Percentiles rank a stretch among this genome's conserved stretches.
These are phyloP conservation scores for Fragaria nilgerrensis DNA, from an alignment of 306 rosid species.

Conservation along the genomic window DNA sequence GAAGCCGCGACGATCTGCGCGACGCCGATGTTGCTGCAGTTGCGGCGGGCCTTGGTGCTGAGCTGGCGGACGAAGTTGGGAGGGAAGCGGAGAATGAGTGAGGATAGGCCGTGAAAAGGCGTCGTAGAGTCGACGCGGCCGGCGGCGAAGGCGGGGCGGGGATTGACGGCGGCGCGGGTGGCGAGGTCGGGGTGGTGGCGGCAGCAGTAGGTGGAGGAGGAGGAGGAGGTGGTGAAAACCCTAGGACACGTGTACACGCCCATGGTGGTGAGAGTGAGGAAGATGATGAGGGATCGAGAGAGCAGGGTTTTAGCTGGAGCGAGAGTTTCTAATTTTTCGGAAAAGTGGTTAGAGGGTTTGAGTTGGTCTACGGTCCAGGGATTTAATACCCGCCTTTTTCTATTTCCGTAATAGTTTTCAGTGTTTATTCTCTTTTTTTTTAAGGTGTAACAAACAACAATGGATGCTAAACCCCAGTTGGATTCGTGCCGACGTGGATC, in stretches of 20 bases:
- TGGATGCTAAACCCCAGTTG: background rate
- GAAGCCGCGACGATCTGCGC: constrained; percentile 99
- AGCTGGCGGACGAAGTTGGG: constrained; percentile 92
- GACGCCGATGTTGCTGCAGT: constrained; percentile 97
- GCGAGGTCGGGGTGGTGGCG: constrained; percentile 51
- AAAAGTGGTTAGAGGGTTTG: background rate
- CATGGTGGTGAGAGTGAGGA: constrained; percentile 29
- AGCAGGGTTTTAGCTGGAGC: background rate
- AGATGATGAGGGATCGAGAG: background rate
- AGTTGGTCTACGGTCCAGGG: background rate
- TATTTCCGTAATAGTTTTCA: background rate
- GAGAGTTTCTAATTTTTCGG: background rate
- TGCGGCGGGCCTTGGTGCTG: constrained; percentile 88
- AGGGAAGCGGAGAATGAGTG: constrained; percentile 66
- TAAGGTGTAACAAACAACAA: no score
- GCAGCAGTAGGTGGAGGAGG: constrained; percentile 32
- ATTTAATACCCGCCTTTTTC: background rate
- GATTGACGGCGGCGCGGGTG: constrained; percentile 27
- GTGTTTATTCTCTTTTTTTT: background rate
- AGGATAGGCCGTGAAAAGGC: constrained; percentile 34
- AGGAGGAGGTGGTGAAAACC: constrained; percentile 35
- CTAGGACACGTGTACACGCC: constrained; percentile 44
- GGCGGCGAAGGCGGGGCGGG: constrained; percentile 21
- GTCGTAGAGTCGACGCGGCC: constrained; percentile 15
- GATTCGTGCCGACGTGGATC: background rate